These are phyloP conservation scores for Suhomyces anneliseae DNA, from an alignment of 1,139 yeast genomes.

Conservation along the genomic window DNA sequence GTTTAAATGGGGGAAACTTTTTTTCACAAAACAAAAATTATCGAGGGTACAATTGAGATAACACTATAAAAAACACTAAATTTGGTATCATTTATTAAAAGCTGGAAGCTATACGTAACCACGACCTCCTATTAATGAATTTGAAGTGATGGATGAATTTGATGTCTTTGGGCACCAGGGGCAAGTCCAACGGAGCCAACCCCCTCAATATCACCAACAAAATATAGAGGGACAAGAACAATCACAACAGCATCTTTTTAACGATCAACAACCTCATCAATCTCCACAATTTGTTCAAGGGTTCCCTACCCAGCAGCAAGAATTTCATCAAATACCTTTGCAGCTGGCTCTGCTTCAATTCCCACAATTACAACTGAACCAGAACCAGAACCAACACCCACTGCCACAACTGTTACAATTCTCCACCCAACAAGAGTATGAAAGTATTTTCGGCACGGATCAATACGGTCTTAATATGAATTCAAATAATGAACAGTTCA, in stretches of 20 bases:
- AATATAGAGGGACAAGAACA: constrained; percentile 1
- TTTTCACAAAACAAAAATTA: not conserved
- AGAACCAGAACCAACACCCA: constrained; percentile 1
- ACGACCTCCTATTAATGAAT: constrained; percentile 1
- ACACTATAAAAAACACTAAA: not conserved
- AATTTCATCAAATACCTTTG: not conserved
- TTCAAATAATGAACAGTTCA: constrained; percentile 5
- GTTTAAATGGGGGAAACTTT: not conserved
- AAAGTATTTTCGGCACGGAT: constrained; percentile 8
- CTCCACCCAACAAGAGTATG: constrained; percentile 9
- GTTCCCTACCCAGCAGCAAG: not conserved
- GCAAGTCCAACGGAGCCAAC: constrained; percentile 1
- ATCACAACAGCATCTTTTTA: not conserved
- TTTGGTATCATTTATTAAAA: not conserved
- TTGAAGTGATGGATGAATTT: constrained; percentile 9
- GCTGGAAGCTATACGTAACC: not conserved
- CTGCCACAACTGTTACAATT: constrained; percentile 6
- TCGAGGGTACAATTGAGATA: not conserved
- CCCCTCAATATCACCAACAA: not conserved
- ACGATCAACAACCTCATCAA: not conserved
- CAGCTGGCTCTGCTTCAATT: not conserved
- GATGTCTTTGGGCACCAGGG: constrained; percentile 8
- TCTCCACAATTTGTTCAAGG: not conserved
- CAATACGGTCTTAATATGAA: constrained; percentile 8
- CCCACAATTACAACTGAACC: constrained; percentile 3